These are phyloP conservation scores for Glaciozyma antarctica DNA, from an alignment of 768 basidiomycete species.

Conservation along the genomic window DNA sequence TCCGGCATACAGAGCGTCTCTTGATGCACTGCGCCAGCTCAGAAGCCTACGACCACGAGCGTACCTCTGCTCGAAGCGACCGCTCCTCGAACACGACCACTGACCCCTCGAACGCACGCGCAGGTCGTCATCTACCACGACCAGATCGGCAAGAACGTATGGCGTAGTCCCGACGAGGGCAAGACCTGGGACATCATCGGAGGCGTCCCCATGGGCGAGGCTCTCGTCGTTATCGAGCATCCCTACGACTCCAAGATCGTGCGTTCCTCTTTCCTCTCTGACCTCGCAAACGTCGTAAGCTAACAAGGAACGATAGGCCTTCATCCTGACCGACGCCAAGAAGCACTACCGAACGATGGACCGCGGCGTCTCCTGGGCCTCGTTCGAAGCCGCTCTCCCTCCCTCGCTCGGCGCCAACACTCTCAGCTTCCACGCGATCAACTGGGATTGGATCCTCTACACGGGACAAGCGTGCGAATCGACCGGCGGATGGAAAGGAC, in stretches of 20 bases:
- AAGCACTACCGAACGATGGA: constrained; percentile 83
- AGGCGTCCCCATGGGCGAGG: constrained; percentile 51
- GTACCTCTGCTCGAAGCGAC: no score
- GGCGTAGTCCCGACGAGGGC: constrained; percentile 79
- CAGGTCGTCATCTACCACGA: constrained; percentile 78
- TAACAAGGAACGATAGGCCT: constrained; percentile 51
- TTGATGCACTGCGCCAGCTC: no score
- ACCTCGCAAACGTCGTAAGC: background rate
- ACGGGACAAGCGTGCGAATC: constrained; percentile 60
- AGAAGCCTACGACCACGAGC: no score
- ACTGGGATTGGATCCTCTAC: constrained; percentile 63
- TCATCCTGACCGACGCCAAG: constrained; percentile 62
- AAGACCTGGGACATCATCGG: constrained; percentile 52
- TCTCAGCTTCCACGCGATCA: constrained; percentile 78
- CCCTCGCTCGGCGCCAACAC: constrained; percentile 56
- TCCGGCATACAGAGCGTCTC: no score
- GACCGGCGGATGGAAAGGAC: constrained; percentile 46
- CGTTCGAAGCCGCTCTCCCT: constrained; percentile 58
- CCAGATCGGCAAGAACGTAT: constrained; percentile 54
- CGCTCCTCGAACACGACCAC: background rate
- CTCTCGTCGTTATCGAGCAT: constrained; percentile 69
- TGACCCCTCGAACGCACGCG: background rate
- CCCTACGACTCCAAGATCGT: constrained; percentile 73
- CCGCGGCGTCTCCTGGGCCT: constrained; percentile 75
- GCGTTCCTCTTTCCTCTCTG: constrained; percentile 34